Evolutionary conservation across 208 protist genomes (phyloP), one percentile per base, ranked within the genome.

Genomic region (Tritrichomonas musculus): DNA sequence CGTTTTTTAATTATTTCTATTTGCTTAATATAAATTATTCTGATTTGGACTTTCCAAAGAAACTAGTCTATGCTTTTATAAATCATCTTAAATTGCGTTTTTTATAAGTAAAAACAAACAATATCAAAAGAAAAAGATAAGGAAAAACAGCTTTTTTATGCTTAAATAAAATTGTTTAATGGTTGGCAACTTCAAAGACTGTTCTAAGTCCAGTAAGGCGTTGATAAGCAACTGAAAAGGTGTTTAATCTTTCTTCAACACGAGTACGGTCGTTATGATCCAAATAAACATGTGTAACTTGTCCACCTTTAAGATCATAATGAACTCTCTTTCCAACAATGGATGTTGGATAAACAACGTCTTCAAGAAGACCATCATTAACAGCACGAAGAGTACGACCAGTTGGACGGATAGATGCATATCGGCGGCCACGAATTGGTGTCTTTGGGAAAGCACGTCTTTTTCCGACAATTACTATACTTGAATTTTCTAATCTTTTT

Each of bases 361-460:
- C 98, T 93, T 98, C 97, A 30, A 99, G 95, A 94, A 99, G 98
- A 94, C 96, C 96, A 95, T 99, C 98, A 95, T 99, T 98, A 94
- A 99, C 98, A 55, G 98, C 97, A 72, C 97, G 98, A 93, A 98
- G 97, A 92, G 98, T 99, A 93, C 96, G 96, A 92, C 96, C 97
- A 94, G 97, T 96, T 9, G 94, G 94, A 36, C 95, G 95, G 92
- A 73, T 66, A 30, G 88, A 2, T 14, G 25, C 33, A n/a, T 41
- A 84, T 17, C 73, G 73, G 73, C 73, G 73, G 11, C 44, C 44
- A 8, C 14, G 73, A 2, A 39, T 17, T 84, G 73, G 73, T 84
- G 36, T 53, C 73, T 84, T 84, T 84, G 73, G 73, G 22, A 84
- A 84, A 84, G 73, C 73, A 84, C 73, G 73, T 11, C 39, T 36